Base-by-base conservation (phyloP, 1,284 basidiomycete genomes). In the Malassezia japonica region DNA sequence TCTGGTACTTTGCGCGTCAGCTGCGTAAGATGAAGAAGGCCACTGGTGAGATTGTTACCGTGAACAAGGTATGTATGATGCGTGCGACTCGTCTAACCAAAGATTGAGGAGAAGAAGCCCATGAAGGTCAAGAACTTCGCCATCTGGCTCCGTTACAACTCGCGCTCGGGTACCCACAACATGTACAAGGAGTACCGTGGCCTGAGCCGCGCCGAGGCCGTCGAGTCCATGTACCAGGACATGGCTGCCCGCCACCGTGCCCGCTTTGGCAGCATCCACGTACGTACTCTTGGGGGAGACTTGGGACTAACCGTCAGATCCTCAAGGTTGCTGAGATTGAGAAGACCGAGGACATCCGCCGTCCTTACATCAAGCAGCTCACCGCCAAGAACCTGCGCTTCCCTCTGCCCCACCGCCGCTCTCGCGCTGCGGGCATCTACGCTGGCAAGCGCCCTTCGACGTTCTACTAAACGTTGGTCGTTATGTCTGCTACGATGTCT, bases 111-210 rank as follows among this genome's bases (percentile, higher is more conserved):
- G 80, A 90, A 87, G 82, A 88, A 86, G 78, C 92, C 94, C 32
- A 76, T 91, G 76, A 91, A 92, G 80, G 86, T 95, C 76, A 98
- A 98, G 83, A 96, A 95, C 85, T 96, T 98, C 75, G 94, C 90
- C 71, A 87, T 98, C 79, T 98, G 92, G 92, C 78, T 98, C 75
- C 87, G 94, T 68, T 98, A 98, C 79, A 92, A 72, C 68, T 72
- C 70, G 48, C 70, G 70, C 48, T 71, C 70, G 33, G 70, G 70
- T 48, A 72, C 70, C 15, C 70, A 72, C 70, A 72, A 72, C 66
- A 79, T 80, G 79, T 79, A 80, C 78, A 80, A 81, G 77, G 92
- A 98, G 80, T 96, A 88, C 86, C 88, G 91, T 74, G 92, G 94
- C 67, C 83, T 98, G 65, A 82, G 81, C 67, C 85, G 94, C 65